Evolutionary conservation across 78 protist species (phyloP).

Genomic region (slime mould (Dictyostelium discoideum)): DNA sequence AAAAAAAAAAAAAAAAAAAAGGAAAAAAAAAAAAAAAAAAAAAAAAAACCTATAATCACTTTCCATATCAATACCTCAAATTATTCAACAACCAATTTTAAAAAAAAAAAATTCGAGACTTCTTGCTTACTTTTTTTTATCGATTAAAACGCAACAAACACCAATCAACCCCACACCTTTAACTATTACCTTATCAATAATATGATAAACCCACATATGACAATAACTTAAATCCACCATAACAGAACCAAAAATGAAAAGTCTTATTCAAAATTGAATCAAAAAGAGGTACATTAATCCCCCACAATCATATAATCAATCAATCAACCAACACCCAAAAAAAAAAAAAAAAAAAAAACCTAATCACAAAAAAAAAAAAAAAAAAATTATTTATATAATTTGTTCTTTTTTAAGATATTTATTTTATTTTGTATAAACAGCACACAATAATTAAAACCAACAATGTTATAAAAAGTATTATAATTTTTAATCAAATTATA

Average conservation of each 20-base stretch:
- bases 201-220: not conserved
- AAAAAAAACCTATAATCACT: not conserved
- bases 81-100: not conserved
- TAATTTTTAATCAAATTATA: not conserved
- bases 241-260: not conserved
- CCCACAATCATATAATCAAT: not conserved
- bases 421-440: not conserved
- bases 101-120: not conserved
- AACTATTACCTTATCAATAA: not conserved
- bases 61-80: not conserved
- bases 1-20: not conserved
- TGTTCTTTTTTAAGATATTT: not conserved
- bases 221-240: not conserved
- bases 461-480: not conserved
- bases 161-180: not conserved
- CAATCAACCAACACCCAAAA: not conserved
- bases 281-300: not conserved
- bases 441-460: not conserved
- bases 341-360: no score
- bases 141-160: not conserved
- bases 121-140: conserved; percentile 2
- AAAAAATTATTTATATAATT: not conserved
- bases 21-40: not conserved
- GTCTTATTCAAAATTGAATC: not conserved
- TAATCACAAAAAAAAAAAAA: not conserved